phyloP scores from a whole-genome alignment of 1,139 yeast genomes.

The Diutina neorugosa region DNA sequence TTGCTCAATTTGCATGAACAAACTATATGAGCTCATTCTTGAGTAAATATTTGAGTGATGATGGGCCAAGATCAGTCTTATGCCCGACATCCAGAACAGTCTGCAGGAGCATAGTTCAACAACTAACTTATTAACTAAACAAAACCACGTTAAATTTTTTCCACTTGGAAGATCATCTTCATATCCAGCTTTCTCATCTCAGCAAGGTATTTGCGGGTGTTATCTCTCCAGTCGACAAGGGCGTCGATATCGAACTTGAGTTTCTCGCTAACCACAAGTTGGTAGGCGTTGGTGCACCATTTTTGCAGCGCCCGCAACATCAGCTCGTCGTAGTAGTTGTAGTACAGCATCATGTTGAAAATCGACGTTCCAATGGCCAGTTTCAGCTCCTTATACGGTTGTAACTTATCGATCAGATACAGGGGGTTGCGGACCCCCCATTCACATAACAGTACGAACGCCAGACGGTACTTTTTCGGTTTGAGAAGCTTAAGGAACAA shows the following conservation, averaged over 20 bases:
- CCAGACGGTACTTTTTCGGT: slow-evolving; percentile 22
- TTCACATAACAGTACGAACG: slow-evolving; percentile 27
- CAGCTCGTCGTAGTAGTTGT: slow-evolving; percentile 26
- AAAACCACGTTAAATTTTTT: slow-evolving; percentile 29
- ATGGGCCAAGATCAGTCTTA: no score
- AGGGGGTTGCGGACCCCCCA: slow-evolving; percentile 21
- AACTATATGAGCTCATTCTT: no score
- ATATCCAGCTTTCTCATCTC: slow-evolving; percentile 21
- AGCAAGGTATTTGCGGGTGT: slow-evolving; percentile 17
- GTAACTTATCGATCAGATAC: slow-evolving; percentile 20
- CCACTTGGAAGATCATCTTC: slow-evolving; percentile 25
- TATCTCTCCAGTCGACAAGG: slow-evolving; percentile 27
- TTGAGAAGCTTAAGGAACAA: slow-evolving; percentile 25
- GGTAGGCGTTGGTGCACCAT: slow-evolving; percentile 26
- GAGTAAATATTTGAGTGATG: no score
- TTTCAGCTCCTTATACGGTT: slow-evolving; percentile 21
- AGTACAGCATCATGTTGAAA: slow-evolving; percentile 12
- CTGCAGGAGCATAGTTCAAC: no score
- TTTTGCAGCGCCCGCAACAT: slow-evolving; percentile 15
- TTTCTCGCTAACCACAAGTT: slow-evolving; percentile 16
- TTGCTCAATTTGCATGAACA: no score
- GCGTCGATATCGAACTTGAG: slow-evolving; percentile 22
- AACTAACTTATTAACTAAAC: no score
- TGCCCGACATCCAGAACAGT: no score
- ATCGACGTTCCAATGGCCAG: slow-evolving; percentile 18